phyloP scores from a whole-genome alignment of 345 rosid genomes.

The Populus pruinosa region DNA sequence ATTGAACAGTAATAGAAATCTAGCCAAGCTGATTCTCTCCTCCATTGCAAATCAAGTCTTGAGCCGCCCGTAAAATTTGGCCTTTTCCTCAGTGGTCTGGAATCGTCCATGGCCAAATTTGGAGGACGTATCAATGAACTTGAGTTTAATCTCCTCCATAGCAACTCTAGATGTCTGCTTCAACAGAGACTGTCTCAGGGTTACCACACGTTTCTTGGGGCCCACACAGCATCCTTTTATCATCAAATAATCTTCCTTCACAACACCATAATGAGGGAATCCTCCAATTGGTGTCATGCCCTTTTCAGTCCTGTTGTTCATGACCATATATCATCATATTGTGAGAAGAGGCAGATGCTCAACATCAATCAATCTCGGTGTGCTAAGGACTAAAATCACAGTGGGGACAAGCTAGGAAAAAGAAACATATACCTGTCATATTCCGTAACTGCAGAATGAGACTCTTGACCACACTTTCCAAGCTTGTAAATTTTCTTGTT shows the following conservation, averaged over 20 bases:
- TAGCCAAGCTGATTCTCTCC: no score
- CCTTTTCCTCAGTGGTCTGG: conserved; percentile 67
- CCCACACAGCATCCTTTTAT: conserved; percentile 83
- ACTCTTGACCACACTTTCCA: conserved; percentile 65
- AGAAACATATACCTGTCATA: conserved; percentile 52
- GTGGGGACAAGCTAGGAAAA: neutral
- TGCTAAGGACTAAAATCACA: no score
- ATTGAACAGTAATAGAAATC: no score
- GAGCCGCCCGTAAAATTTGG: conserved; percentile 50
- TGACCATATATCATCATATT: no score
- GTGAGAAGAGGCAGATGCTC: no score
- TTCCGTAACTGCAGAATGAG: conserved; percentile 65
- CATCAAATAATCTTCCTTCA: conserved; percentile 67
- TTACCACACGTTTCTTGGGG: conserved; percentile 84
- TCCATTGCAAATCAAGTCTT: conserved; percentile 37
- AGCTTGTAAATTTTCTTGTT: conserved; percentile 80
- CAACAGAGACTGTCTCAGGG: conserved; percentile 62
- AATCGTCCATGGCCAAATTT: conserved; percentile 69
- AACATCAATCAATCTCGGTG: neutral
- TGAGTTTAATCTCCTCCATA: conserved; percentile 62
- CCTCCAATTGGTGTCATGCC: conserved; percentile 79
- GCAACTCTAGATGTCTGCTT: conserved; percentile 74
- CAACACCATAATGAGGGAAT: conserved; percentile 78
- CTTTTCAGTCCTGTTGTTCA: conserved; percentile 64
- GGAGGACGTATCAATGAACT: conserved; percentile 74